Evolutionary conservation across 83 land plant species (phyloP), one percentile per base, ranked within the genome.

Genomic region (Picea abies): DNA sequence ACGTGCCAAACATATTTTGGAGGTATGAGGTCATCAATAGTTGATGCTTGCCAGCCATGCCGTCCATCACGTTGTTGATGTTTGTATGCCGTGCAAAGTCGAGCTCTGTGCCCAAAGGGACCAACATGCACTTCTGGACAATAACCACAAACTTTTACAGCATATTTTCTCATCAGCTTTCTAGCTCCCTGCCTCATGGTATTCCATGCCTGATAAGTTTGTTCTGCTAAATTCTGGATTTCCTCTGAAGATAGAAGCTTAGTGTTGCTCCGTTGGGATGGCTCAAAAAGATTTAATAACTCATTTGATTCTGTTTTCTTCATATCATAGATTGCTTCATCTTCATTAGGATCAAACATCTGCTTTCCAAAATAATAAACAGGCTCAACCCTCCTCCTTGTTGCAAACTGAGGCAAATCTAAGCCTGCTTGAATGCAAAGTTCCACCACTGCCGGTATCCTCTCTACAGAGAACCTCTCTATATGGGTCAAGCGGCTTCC

Each of bases 371-470:
- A 77, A 52, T 88, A 84, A 62, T 89, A 86, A 9, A 94, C 86
- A 61, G 99, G 99, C 29, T 89, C 86, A 44, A 93, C 87, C 80
- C 98, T 85, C 60, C 99, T 89, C 80, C 90, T 90, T 17, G 98
- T 93, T 61, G 99, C 99, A 68, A 82, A 90, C 25, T 88, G 93
- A 44, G 99, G 96, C 11, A 93, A 65, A 77, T 98, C 96, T 32
- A 94, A 93, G 7, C 99, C 99, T 47, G 99, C 99, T 86, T 98
- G 99, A 63, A 96, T 90, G 87, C 99, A 98, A 39, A 98, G 94
- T 84, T 98, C 99, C 35, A 92, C 89, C 1, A 98, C 81, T 35
- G 99, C 95, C n/a, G 97, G 95, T 52, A 98, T 81, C 65, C 97
- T 83, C 7, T 93, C 91, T 15, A 92, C 60, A 56, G 91, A 83